These are phyloP conservation scores for Ogataea dorogensis DNA, from an alignment of 805 yeast species.

Conservation along the genomic window DNA sequence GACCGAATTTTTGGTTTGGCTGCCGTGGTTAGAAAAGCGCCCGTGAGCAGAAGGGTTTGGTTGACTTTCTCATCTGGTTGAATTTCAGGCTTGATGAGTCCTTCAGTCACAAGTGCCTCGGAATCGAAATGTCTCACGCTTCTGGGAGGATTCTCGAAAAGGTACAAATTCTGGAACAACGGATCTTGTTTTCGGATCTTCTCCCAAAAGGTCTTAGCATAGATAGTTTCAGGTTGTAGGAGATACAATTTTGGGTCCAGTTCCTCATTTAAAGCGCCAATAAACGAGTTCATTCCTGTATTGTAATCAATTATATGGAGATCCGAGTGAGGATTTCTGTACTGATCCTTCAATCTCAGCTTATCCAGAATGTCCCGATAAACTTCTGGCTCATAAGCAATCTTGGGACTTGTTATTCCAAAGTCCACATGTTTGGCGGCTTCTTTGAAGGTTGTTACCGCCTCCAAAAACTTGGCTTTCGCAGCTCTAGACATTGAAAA, in stretches of 20 bases:
- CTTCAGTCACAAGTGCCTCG: slow-evolving; percentile 39
- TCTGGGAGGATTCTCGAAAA: slow-evolving; percentile 19
- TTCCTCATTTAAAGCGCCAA: slow-evolving; percentile 58
- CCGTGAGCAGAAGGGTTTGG: slow-evolving; percentile 30
- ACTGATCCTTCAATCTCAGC: slow-evolving; percentile 38
- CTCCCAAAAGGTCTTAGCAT: slow-evolving; percentile 26
- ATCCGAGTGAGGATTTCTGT: slow-evolving; percentile 34
- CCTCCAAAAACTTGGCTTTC: slow-evolving; percentile 5
- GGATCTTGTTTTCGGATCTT: slow-evolving; percentile 7
- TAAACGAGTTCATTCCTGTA: slow-evolving; percentile 58
- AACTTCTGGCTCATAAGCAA: slow-evolving; percentile 15
- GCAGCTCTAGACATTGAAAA: not conserved
- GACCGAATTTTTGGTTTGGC: slow-evolving; percentile 60
- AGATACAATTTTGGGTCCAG: slow-evolving; percentile 64
- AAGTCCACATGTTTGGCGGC: slow-evolving; percentile 9
- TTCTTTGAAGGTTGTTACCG: slow-evolving; percentile 10
- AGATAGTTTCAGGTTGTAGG: slow-evolving; percentile 38
- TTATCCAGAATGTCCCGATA: slow-evolving; percentile 43
- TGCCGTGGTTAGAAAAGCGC: slow-evolving; percentile 34
- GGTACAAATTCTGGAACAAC: slow-evolving; percentile 12
- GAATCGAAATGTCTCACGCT: slow-evolving; percentile 21
- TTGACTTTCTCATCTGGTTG: slow-evolving; percentile 23
- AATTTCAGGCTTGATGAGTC: slow-evolving; percentile 39
- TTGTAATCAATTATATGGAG: slow-evolving; percentile 59
- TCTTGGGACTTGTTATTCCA: slow-evolving; percentile 11